These are phyloP conservation scores for Phyllosticta capitalensis DNA, from an alignment of 2,329 filamentous ascomycete species.

Conservation along the genomic window DNA sequence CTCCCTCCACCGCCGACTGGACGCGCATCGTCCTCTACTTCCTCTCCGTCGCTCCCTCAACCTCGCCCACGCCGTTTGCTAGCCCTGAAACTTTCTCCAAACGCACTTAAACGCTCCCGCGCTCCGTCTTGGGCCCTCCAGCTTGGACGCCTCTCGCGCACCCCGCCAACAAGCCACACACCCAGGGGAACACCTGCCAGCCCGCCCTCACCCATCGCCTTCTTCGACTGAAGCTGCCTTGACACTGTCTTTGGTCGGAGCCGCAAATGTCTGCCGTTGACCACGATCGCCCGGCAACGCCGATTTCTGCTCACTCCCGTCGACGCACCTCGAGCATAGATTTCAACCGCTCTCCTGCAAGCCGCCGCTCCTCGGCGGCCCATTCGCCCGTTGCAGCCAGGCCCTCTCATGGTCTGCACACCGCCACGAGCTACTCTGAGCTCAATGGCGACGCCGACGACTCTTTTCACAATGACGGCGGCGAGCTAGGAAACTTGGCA, in stretches of 20 bases:
- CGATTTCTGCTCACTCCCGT: constrained; percentile 20
- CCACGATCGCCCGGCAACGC: constrained; percentile 7
- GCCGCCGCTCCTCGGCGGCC: constrained; percentile 32
- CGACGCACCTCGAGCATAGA: constrained; percentile 33
- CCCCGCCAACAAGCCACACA: neutral
- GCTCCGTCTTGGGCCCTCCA: neutral
- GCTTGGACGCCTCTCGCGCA: neutral
- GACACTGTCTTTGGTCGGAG: neutral
- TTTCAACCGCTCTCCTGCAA: constrained; percentile 26
- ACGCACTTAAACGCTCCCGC: neutral
- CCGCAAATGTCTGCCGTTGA: constrained; percentile 6
- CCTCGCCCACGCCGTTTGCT: neutral
- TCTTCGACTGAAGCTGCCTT: neutral
- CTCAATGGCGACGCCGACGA: constrained; percentile 29
- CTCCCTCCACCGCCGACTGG: neutral
- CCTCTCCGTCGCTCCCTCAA: neutral
- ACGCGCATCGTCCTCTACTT: neutral
- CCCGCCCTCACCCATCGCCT: neutral
- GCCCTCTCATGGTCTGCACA: constrained; percentile 22
- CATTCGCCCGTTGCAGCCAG: constrained; percentile 36
- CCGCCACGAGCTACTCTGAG: constrained; percentile 12
- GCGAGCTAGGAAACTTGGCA: constrained; percentile 65
- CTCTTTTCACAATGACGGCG: constrained; percentile 32
- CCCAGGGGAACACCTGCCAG: neutral
- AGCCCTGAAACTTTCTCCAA: neutral